Percentiles rank a stretch among this genome's conserved stretches.
Evolutionary conservation across 2,329 filamentous ascomycete genomes (phyloP).

Genomic region (Sporothrix schenckii): DNA sequence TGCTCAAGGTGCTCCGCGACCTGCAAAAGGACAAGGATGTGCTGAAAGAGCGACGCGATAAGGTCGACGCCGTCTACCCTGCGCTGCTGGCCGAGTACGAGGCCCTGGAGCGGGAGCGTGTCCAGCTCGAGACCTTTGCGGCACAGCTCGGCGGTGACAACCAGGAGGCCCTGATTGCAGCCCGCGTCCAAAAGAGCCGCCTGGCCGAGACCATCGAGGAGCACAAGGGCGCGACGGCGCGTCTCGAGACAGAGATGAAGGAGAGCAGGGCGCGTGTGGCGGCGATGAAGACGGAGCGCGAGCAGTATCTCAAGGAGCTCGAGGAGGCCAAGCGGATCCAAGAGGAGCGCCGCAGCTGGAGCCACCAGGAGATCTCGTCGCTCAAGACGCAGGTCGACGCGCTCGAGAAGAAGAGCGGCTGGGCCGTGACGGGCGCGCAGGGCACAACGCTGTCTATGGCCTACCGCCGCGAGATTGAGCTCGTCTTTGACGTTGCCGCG

Average conservation of each 20-base stretch:
- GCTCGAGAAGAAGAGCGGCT: conserved; percentile 69
- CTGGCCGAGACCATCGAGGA: conserved; percentile 69
- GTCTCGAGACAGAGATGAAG: conserved; percentile 67
- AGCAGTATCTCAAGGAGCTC: conserved; percentile 72
- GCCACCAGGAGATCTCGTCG: conserved; percentile 73
- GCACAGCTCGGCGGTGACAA: conserved; percentile 78
- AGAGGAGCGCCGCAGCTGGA: conserved; percentile 90
- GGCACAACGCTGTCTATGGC: conserved; percentile 70
- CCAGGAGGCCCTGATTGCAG: conserved; percentile 72
- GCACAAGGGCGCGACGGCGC: conserved; percentile 68
- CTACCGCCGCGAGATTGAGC: conserved; percentile 71
- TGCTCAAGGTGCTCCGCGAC: conserved; percentile 73
- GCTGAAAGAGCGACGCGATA: conserved; percentile 67
- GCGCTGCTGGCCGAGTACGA: conserved; percentile 62
- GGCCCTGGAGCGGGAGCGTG: conserved; percentile 63
- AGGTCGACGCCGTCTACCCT: conserved; percentile 71
- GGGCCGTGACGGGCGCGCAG: conserved; percentile 69
- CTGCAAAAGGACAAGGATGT: conserved; percentile 73
- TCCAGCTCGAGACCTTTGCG: conserved; percentile 66
- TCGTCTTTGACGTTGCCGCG: conserved; percentile 68
- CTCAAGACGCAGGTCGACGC: conserved; percentile 68
- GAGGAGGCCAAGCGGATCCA: conserved; percentile 78
- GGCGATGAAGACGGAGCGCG: conserved; percentile 66
- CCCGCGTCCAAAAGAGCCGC: conserved; percentile 67
- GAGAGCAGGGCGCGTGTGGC: conserved; percentile 68